Evolutionary conservation across 495 filamentous ascomycete genomes (phyloP).

Genomic region (Aspergillus funiculosus): DNA sequence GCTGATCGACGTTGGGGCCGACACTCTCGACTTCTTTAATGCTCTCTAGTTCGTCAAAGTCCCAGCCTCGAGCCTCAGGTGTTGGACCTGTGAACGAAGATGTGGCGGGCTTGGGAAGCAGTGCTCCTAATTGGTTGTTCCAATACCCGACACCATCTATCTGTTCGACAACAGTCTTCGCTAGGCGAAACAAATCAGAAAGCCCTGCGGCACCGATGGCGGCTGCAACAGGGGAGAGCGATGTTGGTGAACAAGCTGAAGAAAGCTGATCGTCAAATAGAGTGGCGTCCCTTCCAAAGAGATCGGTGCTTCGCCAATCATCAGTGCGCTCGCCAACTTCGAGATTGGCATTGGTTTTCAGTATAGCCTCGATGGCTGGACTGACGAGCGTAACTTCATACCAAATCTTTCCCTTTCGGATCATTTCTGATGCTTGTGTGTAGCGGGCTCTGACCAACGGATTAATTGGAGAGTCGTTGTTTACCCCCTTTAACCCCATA

Average conservation of each 20-base stretch:
- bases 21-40: slow-evolving; percentile 21
- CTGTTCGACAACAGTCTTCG: slow-evolving; percentile 28
- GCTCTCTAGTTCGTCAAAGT: slow-evolving; percentile 19
- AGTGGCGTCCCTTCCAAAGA: slow-evolving; percentile 22
- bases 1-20: background rate
- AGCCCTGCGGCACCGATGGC: slow-evolving; percentile 29
- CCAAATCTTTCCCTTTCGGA: slow-evolving; percentile 35
- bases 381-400: slow-evolving; percentile 39
- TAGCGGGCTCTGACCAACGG: slow-evolving; percentile 23
- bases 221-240: slow-evolving; percentile 17
- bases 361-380: slow-evolving; percentile 20
- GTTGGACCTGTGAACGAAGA: too few species aligned
- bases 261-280: slow-evolving; percentile 2
- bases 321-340: slow-evolving; percentile 30
- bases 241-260: background rate
- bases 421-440: slow-evolving; percentile 23
- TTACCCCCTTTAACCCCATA: slow-evolving; percentile 3
- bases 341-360: slow-evolving; percentile 27
- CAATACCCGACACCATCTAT: slow-evolving; percentile 35
- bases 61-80: background rate
- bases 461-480: slow-evolving; percentile 5
- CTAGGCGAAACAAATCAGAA: slow-evolving; percentile 26
- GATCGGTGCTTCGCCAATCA: slow-evolving; percentile 24
- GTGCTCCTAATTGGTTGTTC: too few species aligned
- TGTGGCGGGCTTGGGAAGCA: too few species aligned